A percentile compares a stretch with the other conserved stretches of the same genome.
These are phyloP conservation scores for Geranium incanum DNA, from an alignment of 441 rosid species.

Conservation along the genomic window DNA sequence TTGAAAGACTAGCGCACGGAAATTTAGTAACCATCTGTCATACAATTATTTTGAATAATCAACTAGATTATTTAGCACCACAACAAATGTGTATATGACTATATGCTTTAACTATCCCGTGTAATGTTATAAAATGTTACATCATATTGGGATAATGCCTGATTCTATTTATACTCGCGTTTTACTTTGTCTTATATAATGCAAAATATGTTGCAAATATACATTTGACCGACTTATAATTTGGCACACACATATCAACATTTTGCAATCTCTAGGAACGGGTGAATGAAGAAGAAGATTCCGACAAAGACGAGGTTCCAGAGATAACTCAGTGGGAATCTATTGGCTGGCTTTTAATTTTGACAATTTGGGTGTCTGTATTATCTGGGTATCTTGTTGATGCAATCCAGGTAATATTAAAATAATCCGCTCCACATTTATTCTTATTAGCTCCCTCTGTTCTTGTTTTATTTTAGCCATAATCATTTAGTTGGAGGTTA, in stretches of 20 bases:
- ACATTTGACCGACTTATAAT: not conserved
- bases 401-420: conserved; percentile 56
- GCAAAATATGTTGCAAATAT: not conserved
- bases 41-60: too few species aligned
- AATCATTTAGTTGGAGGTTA: not conserved
- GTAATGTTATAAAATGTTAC: too few species aligned
- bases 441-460: not conserved
- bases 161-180: too few species aligned
- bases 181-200: too few species aligned
- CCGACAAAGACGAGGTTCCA: conserved; percentile 57
- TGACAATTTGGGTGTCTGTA: conserved; percentile 81
- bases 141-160: too few species aligned
- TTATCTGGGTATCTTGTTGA: conserved; percentile 80
- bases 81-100: too few species aligned
- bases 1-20: too few species aligned
- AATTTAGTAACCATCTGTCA: too few species aligned
- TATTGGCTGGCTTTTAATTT: conserved; percentile 56
- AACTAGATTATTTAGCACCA: too few species aligned
- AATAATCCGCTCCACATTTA: not conserved
- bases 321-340: conserved; percentile 86
- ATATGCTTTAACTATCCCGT: too few species aligned
- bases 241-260: not conserved
- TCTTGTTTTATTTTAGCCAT: not conserved
- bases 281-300: not conserved
- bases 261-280: not conserved